phyloP scores from a whole-genome alignment of 2,329 filamentous ascomycete genomes.

The Didymella glomerata region DNA sequence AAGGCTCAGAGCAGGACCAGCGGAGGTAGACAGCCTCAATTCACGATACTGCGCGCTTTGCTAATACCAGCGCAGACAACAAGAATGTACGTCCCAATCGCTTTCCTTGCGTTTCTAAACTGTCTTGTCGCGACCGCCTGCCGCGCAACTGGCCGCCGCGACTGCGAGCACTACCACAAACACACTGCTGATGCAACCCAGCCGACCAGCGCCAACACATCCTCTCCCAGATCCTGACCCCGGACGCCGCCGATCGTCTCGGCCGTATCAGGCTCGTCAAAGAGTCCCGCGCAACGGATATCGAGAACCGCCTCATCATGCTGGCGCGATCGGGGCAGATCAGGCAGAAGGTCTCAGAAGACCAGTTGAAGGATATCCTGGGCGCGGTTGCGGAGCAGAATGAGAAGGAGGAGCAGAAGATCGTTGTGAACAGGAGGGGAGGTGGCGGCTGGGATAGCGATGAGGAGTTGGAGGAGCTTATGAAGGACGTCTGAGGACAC shows the following conservation, averaged over 20 bases:
- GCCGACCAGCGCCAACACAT: constrained; percentile 78
- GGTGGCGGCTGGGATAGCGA: constrained; percentile 81
- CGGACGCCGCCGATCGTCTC: constrained; percentile 90
- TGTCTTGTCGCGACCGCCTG: too few relatives aligned
- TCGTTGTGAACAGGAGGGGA: constrained; percentile 84
- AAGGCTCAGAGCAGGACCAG: constrained; percentile 63
- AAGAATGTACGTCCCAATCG: constrained; percentile 26
- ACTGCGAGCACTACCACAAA: too few relatives aligned
- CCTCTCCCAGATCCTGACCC: constrained; percentile 91
- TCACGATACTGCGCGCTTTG: constrained; percentile 22
- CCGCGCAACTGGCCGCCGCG: too few relatives aligned
- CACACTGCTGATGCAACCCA: constrained; percentile 45
- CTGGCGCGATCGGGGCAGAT: constrained; percentile 89
- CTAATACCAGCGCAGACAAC: constrained; percentile 26
- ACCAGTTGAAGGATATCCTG: constrained; percentile 90
- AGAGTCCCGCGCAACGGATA: constrained; percentile 84
- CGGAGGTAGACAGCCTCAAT: constrained; percentile 43
- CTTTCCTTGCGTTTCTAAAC: too few relatives aligned
- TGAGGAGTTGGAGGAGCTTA: constrained; percentile 70
- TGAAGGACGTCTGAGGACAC: constrained; percentile 47
- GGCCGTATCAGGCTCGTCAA: constrained; percentile 96
- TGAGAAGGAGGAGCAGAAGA: constrained; percentile 71
- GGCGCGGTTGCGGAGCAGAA: constrained; percentile 81
- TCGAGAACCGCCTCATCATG: constrained; percentile 93
- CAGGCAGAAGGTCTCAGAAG: constrained; percentile 85